Evolutionary conservation across 495 filamentous ascomycete species (phyloP), one percentile per base, ranked within the genome.

Genomic region (Zalerion maritima): DNA sequence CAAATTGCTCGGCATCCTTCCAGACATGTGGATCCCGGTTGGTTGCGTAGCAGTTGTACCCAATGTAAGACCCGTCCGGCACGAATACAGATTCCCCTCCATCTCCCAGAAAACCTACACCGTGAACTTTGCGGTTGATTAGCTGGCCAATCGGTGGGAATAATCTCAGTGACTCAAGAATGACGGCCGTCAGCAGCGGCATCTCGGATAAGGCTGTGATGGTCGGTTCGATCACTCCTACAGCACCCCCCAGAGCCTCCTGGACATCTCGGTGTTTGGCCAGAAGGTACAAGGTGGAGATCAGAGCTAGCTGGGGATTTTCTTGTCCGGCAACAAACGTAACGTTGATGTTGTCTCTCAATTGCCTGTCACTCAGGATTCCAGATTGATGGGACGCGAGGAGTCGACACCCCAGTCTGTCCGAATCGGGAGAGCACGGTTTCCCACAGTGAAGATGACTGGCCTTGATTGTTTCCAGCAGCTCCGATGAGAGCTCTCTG

Each of bases 261-360:
- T 37, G 36, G n/a, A 45, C 40, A 18, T 33, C 15, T 20, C 31
- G 41, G 28, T 54, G 35, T 14, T 49, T 43, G 6, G 43, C 56
- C 9, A 60, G 36, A 6, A 55, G 32, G 15, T 46, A 54, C 0
- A 60, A 24, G n/a, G 40, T 41, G 0, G 50, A 48, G 1, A 50
- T 43, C 21, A 55, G 28, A 19, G 40, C 28, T 6, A 50, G 36
- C 36, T 55, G 52, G 0, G 50, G 50, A 30, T 60, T 60, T 31
- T 58, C 56, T 13, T 57, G 52, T 2, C 50, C 46, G 2, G 56
- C 52, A 17, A 58, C 41, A 31, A 56, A 60, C 1, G 34, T 26
- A 3, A 45, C 42, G 3, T 50, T 45, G 3, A 56, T 21, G 25
- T 60, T 60, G 31, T 57, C 47, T 5, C 44, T 29, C 6, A 56